These are phyloP conservation scores for Bjerkandera adusta DNA, from an alignment of 1,284 basidiomycete genomes.

Conservation along the genomic window DNA sequence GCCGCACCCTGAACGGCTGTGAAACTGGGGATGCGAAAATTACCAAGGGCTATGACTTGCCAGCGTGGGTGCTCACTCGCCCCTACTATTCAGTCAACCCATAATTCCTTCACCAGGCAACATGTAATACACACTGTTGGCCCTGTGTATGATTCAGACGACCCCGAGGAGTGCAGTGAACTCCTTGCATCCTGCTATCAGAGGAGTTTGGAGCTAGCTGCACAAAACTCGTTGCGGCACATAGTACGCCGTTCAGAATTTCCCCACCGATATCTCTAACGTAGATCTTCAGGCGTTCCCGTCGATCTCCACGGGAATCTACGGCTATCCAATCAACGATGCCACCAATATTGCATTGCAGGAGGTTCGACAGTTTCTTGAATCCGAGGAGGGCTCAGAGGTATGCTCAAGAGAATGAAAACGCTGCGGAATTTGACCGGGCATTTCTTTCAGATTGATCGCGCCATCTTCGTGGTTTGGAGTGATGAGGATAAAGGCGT, in stretches of 20 bases:
- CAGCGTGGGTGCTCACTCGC: conserved; percentile 48
- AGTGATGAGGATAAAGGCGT: conserved; percentile 58
- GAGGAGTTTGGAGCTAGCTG: conserved; percentile 61
- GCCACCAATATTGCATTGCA: conserved; percentile 72
- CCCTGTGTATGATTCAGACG: conserved; percentile 61
- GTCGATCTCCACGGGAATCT: conserved; percentile 79
- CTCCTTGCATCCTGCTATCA: conserved; percentile 75
- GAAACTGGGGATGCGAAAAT: conserved; percentile 84
- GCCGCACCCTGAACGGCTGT: conserved; percentile 71
- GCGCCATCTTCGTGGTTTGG: conserved; percentile 75
- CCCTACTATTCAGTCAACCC: neutral
- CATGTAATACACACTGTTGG: conserved; percentile 92
- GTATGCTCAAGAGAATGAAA: conserved; percentile 31
- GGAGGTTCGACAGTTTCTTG: conserved; percentile 56
- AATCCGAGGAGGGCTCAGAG: conserved; percentile 47
- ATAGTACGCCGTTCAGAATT: conserved; percentile 49
- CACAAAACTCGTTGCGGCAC: conserved; percentile 57
- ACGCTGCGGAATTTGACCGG: neutral
- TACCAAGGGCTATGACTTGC: conserved; percentile 71
- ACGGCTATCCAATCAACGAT: conserved; percentile 72
- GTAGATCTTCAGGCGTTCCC: conserved; percentile 64
- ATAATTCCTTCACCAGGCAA: conserved; percentile 38
- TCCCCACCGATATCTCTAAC: neutral
- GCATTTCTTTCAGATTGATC: conserved; percentile 51
- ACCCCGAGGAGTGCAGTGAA: conserved; percentile 44